Percentiles rank a stretch among this genome's conserved stretches.
Evolutionary conservation across 2,329 filamentous ascomycete species (phyloP).

Genomic region (Aspergillus quadrilineatus): DNA sequence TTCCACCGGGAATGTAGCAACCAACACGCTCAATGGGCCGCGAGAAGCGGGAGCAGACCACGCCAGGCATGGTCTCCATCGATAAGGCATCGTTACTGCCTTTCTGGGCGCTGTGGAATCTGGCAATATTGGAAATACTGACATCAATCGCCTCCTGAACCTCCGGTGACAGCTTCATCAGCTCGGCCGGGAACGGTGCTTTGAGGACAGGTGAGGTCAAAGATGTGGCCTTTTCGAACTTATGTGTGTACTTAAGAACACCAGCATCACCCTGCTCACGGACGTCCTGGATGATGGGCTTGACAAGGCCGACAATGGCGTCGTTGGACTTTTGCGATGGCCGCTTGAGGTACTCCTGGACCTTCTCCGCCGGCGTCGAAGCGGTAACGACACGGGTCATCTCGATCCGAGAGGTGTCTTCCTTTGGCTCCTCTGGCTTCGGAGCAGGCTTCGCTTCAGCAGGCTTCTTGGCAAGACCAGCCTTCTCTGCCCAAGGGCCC

Average conservation of each 20-base stretch:
- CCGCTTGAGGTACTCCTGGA: slow-evolving; percentile 74
- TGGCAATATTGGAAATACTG: slow-evolving; percentile 90
- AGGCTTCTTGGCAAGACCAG: slow-evolving; percentile 58
- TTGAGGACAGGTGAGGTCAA: slow-evolving; percentile 84
- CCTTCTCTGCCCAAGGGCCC: slow-evolving; percentile 84
- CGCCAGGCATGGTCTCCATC: slow-evolving; percentile 97
- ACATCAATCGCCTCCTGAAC: slow-evolving; percentile 90
- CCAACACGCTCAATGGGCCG: slow-evolving; percentile 94
- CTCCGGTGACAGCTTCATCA: slow-evolving; percentile 83
- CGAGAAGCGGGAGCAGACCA: slow-evolving; percentile 89
- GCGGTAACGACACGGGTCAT: slow-evolving; percentile 79
- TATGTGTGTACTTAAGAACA: slow-evolving; percentile 90
- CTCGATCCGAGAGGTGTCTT: slow-evolving; percentile 62
- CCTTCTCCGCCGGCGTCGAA: slow-evolving; percentile 61
- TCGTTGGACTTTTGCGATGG: slow-evolving; percentile 96
- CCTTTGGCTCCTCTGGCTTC: slow-evolving; percentile 18
- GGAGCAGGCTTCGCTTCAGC: slow-evolving; percentile 48
- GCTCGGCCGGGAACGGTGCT: slow-evolving; percentile 78
- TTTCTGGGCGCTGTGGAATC: slow-evolving; percentile 89
- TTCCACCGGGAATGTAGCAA: slow-evolving; percentile 92
- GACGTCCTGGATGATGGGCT: slow-evolving; percentile 87
- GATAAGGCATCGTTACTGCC: slow-evolving; percentile 72
- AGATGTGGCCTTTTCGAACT: slow-evolving; percentile 94
- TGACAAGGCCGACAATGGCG: slow-evolving; percentile 84
- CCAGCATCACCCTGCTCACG: slow-evolving; percentile 81